Evolutionary conservation across 805 yeast species (phyloP), one percentile per base, ranked within the genome.

Genomic region (Scheffersomyces stipitis): DNA sequence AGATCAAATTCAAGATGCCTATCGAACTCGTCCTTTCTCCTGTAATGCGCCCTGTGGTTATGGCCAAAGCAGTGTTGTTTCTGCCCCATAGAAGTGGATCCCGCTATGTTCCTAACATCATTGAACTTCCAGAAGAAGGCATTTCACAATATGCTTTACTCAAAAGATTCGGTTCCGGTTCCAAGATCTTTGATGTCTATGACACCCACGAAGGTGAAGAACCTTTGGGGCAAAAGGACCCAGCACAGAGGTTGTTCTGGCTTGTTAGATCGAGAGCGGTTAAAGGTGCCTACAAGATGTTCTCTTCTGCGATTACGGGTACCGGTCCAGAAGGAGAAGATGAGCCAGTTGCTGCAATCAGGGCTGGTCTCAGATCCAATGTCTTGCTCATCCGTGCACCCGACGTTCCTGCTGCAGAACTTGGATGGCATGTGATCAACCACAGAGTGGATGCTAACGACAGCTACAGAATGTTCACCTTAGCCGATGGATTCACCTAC

Each of bases 211-310:
- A 57, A 13, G 69, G 66, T 15, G 54, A 51, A 8, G 41, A 60
- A 5, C 67, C 72, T 7, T 38, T 57, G 32, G 75, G 75, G 4
- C 63, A 74, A 14, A 49, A 57, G 3, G 70, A 75, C 32, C 66
- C 71, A n/a, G 56, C 59, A 12, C 60, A 74, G 30, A 58, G 74
- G 18, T 45, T 76, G 13, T 78, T 72, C 49, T 73, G 78, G 72
- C 74, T 76, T 61, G 69, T 66, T 12, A 66, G 84, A 45, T 78
- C 84, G n/a, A 66, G 83, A 43, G 81, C 83, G 3, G 83, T 79
- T 34, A 79, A 78, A 56, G 83, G 85, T 33, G 80, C 82, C 2
- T 80, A 78, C 60, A 76, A 72, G 52, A 71, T 79, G 78, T 78
- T 64, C 46, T 67, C 74, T 7, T 48, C 63, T 8, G 63, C 52